Base-by-base conservation (phyloP, 1,284 basidiomycete species). In the Lentinus polychrous region DNA sequence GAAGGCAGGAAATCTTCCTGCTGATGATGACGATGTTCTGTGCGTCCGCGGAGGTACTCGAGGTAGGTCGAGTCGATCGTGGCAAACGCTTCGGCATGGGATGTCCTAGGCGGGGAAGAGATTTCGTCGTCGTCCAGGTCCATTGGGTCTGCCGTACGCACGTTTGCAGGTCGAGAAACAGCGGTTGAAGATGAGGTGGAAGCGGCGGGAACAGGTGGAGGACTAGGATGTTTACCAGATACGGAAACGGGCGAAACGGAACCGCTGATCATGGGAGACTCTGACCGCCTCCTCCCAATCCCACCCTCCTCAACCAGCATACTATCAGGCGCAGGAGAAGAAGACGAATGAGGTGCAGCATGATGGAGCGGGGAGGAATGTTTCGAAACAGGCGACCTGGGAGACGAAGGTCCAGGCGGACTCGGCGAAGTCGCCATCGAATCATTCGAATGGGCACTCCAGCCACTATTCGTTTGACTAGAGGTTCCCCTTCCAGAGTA, bases 1-100 rank as follows among this genome's bases (percentile, higher is more conserved):
- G 53, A 51, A 22, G 42, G 17, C 3, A 52, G 44, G 31, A 64
- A 59, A 22, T 61, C 56, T 5, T 61, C 57, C 18, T 55, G 49
- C 18, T 48, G 56, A 24, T 48, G 56, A 24, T 54, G 51, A 22
- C 57, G 58, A 17, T 60, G 58, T 14, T 60, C 60, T 1, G 65
- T 50, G n/a, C 60, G 57, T 3, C 51, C 55, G 32, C 73, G 74
- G 46, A 75, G 62, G 56, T 71, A 71, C 59, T 81, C 78, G 49
- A 82, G 73, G 38, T 70, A 69, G 51, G 70, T 74, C 20, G 79
- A 75, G 60, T 86, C 78, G 47, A 88, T 69, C n/a, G 83, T 75
- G 2, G 76, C 77, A 54, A 84, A 89, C 0, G 83, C 80, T 63
- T 89, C 86, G 8, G 76, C 76, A 59, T 89, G 83, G 4, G 83